These are phyloP conservation scores for Bromus sterilis DNA, from an alignment of 176 grass and related monocot species.

Conservation along the genomic window DNA sequence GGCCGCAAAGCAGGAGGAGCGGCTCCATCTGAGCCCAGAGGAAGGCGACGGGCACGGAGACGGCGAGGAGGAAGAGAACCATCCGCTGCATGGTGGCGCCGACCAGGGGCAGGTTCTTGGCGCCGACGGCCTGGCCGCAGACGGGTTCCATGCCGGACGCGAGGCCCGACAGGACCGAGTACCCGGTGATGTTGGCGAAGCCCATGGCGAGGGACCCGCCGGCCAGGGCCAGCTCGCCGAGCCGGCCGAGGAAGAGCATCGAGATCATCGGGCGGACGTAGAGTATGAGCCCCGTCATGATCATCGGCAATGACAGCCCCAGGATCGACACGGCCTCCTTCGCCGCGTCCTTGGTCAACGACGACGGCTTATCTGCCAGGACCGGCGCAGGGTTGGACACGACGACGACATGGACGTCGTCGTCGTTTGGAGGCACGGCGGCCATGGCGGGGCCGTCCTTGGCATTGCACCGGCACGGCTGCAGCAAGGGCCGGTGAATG, in stretches of 20 bases:
- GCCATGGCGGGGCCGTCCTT: background rate
- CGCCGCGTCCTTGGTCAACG: constrained; percentile 8
- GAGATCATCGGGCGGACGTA: constrained; percentile 93
- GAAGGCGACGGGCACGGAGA: constrained; percentile 53
- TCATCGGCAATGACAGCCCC: constrained; percentile 64
- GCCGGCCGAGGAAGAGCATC: constrained; percentile 84
- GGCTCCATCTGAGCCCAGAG: constrained; percentile 78
- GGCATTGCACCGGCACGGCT: constrained; percentile 29
- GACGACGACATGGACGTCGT: background rate
- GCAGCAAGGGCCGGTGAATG: background rate
- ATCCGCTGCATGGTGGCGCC: constrained; percentile 75
- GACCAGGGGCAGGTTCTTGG: constrained; percentile 50
- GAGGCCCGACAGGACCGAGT: constrained; percentile 79
- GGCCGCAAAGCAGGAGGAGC: constrained; percentile 71
- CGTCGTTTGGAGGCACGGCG: background rate
- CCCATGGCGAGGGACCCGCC: constrained; percentile 90
- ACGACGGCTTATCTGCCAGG: constrained; percentile 10
- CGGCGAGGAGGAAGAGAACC: constrained; percentile 57
- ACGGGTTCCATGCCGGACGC: constrained; percentile 96
- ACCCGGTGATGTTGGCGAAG: constrained; percentile 94
- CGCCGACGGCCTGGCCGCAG: constrained; percentile 89
- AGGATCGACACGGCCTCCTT: constrained; percentile 23
- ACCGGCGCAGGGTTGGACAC: background rate
- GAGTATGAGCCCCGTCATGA: constrained; percentile 73
- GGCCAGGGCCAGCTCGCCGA: constrained; percentile 78